Evolutionary conservation across 108 stramenopile species (phyloP).

Genomic region (Nitzschia inconspicua): DNA sequence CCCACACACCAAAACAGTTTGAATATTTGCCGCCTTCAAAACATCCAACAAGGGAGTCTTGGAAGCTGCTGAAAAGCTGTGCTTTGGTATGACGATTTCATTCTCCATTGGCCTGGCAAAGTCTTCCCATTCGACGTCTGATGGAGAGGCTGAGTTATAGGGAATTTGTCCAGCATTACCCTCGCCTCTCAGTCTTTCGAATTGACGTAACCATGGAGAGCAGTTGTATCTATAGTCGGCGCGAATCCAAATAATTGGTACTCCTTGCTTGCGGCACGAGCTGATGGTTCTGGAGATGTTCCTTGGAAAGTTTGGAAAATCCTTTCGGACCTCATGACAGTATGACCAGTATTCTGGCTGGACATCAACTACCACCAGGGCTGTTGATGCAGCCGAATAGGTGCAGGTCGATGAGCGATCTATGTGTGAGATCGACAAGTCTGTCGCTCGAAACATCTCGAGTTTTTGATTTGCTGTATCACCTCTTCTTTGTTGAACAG

Average conservation of each 20-base stretch:
- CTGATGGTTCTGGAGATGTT: slow-evolving; percentile 17
- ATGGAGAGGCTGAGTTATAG: not conserved
- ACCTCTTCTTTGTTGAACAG: too few species aligned
- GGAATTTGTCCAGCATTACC: slow-evolving; percentile 14
- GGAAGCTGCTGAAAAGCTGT: slow-evolving; percentile 33
- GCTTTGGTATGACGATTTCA: slow-evolving; percentile 49
- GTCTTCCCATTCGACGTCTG: slow-evolving; percentile 39
- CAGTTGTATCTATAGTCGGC: slow-evolving; percentile 45
- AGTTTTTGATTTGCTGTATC: too few species aligned
- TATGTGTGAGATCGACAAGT: too few species aligned
- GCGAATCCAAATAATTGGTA: slow-evolving; percentile 52
- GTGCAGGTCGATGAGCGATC: too few species aligned
- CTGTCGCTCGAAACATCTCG: too few species aligned
- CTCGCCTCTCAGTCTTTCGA: slow-evolving; percentile 25
- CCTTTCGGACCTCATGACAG: slow-evolving; percentile 44
- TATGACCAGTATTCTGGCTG: slow-evolving; percentile 57
- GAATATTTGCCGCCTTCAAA: slow-evolving; percentile 28
- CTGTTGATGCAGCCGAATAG: too few species aligned
- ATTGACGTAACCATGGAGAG: slow-evolving; percentile 57
- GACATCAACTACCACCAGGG: slow-evolving; percentile 46
- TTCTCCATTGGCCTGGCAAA: slow-evolving; percentile 45
- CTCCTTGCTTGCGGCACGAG: slow-evolving; percentile 26
- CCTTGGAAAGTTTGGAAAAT: slow-evolving; percentile 51
- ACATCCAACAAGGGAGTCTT: slow-evolving; percentile 30
- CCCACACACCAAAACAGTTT: slow-evolving; percentile 57